Base-by-base conservation (phyloP, 352 stramenopile species). In the Phytophthora pisi region DNA sequence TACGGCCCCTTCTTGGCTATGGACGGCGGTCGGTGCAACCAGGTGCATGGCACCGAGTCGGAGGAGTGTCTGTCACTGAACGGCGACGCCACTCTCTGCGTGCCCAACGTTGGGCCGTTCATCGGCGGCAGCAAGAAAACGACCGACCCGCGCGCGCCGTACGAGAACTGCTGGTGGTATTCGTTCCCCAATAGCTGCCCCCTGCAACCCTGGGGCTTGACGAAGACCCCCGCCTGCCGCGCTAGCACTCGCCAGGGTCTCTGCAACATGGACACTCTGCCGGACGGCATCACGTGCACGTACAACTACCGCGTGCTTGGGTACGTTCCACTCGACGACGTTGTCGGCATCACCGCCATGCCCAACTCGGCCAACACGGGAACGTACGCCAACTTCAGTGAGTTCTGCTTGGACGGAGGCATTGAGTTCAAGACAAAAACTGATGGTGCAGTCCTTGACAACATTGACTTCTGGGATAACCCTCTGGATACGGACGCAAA, bases 271-370 rank as follows among this genome's bases (percentile, higher is more conserved):
- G 65, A 65, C 30, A 66, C 47, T 13, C 58, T 72, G 3, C 83
- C 83, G 0, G 81, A 93, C 49, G 85, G 85, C n/a, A 52, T 70
- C n/a, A 79, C 57, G 40, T 93, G 85, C 68, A 81, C 81, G 5
- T 93, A 80, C 70, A 79, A 75, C 45, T 91, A 87, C 66, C 72
- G 77, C 13, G 74, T 79, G 26, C 73, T 93, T 30, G 84, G 84
- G 15, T 91, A 82, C 55, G 66, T 95, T 2, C 60, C 72, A 5
- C 78, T 95, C 51, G 86, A 93, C 49, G 84, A 91, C 49, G 61
- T 93, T 34, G 84, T 93, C 4, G 84, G 84, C 43, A 93, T 93
- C 73, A 92, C 84, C 9, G 46, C 51, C 50, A 64, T 89, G 47
- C 73, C n/a, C 2, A 76, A 66, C 54, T 65, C 71, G 18, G 16